Percentiles rank a stretch among this genome's conserved stretches.
phyloP scores from a whole-genome alignment of 352 stramenopile genomes.

The Globisporangium cederbergense region DNA sequence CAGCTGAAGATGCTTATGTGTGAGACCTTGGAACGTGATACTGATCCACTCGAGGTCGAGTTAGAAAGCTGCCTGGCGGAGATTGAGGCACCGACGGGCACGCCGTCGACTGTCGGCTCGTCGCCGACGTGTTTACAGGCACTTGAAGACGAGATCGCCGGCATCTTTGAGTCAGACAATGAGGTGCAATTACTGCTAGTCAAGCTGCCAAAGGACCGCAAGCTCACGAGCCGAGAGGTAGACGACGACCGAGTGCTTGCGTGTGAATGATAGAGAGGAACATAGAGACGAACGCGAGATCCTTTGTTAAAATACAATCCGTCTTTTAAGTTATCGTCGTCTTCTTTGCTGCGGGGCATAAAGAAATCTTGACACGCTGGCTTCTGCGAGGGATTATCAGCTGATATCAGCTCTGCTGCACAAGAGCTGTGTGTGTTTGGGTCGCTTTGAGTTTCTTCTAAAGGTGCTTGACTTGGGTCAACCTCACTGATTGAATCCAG shows the following conservation, averaged over 20 bases:
- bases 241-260: not conserved
- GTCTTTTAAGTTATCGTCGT: too few relatives aligned
- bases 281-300: too few relatives aligned
- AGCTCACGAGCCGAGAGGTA: not conserved
- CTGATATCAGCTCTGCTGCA: too few relatives aligned
- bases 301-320: not conserved
- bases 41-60: not conserved
- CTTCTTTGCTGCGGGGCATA: not conserved
- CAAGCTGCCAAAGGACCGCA: not conserved
- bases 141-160: slow-evolving; percentile 12
- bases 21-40: not conserved
- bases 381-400: too few relatives aligned
- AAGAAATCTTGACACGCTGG: not conserved
- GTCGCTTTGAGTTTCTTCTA: too few relatives aligned
- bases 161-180: not conserved
- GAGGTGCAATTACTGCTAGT: not conserved
- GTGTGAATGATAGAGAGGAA: not conserved
- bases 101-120: slow-evolving; percentile 14
- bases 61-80: not conserved
- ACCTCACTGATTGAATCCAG: too few relatives aligned
- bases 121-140: slow-evolving; percentile 9
- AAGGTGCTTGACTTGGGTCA: too few relatives aligned
- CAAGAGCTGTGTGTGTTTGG: too few relatives aligned
- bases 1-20: slow-evolving; percentile 3
- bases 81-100: slow-evolving; percentile 1